Conservation (phyloP, 495 filamentous ascomycete species). For the Penicillium manginii region DNA sequence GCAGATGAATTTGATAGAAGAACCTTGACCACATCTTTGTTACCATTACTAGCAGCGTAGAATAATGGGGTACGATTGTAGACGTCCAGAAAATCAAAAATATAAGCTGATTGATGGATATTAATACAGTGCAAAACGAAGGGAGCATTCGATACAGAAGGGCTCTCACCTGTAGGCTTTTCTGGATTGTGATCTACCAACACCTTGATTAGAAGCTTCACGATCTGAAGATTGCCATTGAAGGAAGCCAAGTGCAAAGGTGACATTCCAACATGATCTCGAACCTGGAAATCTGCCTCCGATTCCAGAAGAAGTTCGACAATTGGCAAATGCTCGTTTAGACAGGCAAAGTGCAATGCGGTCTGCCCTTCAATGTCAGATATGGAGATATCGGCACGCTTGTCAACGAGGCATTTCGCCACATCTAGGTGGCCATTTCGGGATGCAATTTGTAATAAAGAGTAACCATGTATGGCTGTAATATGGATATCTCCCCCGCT, state of each 20-base stretch:
- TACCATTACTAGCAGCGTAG: not conserved
- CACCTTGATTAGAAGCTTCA: not conserved
- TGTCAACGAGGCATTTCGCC: not conserved
- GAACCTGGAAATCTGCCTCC: not conserved
- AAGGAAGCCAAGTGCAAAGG: not conserved
- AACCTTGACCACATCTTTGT: not conserved
- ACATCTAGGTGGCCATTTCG: not conserved
- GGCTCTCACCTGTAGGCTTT: too few species aligned
- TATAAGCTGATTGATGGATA: too few species aligned
- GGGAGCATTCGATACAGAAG: too few species aligned
- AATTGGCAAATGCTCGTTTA: too few species aligned
- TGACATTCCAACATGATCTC: too few species aligned
- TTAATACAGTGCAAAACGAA: too few species aligned
- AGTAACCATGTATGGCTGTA: not conserved
- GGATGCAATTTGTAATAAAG: not conserved
- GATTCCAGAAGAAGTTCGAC: not conserved
- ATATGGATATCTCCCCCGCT: not conserved
- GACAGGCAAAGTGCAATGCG: not conserved
- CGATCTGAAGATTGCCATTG: not conserved
- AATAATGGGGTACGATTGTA: constrained; percentile 1
- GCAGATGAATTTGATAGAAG: not conserved
- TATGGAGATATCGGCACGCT: not conserved
- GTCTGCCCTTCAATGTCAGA: not conserved
- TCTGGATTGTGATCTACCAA: too few species aligned
- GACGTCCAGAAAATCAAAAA: not conserved